Evolutionary conservation across 352 stramenopile species (phyloP), one percentile per base, ranked within the genome.

Genomic region (Globisporangium spinosum): DNA sequence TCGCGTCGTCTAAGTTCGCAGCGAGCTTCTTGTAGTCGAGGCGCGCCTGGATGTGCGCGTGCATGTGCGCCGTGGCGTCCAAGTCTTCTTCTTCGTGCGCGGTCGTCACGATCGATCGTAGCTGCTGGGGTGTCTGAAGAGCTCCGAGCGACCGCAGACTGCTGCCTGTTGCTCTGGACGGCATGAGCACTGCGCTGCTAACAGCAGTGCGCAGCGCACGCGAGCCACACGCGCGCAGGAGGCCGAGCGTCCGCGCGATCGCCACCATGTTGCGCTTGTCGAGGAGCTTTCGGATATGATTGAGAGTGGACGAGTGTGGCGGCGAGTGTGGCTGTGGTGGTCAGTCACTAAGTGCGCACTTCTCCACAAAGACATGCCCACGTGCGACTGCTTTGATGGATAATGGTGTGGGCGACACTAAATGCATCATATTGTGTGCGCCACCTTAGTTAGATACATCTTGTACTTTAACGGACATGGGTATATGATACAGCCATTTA

Each of bases 11-110:
- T 25, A 93, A 63, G 58, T 91, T 85, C 3, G 72, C 71, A 15
- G 77, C 75, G 13, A 94, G 75, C 67, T 85, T 87, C 63, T 87
- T 89, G 74, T 89, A 94, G 71, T 94, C 85, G 27, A 93, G 70
- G 49, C 87, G 83, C 9, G 85, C 82, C 69, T 92, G 80, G 45
- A 94, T 69, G 68, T 89, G 79, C 51, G 72, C 61, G 62, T 89
- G 79, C 53, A 83, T 75, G 40, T 80, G 78, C 20, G 79, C 72
- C 1, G 72, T 76, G 5, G 68, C 54, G 20, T 81, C 70, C 12
- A 40, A 57, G 57, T 70, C 64, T 12, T 74, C 71, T 22, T 70
- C 60, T 17, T 65, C 35, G n/a, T 72, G 51, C 25, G 56, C 62
- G 9, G 74, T 77, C 29, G 74, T 77, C 53, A 70, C 66, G 65